Conservation (phyloP, 345 rosid species). For the Ailanthus altissimus region DNA sequence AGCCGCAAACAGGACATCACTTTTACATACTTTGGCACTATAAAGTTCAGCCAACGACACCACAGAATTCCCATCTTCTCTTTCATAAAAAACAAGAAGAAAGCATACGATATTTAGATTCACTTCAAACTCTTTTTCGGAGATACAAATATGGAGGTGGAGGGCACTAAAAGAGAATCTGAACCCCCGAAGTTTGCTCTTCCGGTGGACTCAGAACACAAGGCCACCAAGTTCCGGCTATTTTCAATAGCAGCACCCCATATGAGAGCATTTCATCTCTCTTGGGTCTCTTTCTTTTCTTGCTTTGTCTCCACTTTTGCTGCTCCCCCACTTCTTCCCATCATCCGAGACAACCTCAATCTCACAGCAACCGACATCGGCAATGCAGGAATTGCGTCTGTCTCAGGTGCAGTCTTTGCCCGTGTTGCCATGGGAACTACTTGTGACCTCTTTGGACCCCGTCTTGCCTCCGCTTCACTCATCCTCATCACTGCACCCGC, state of each 20-base stretch:
- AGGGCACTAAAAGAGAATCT: conserved; percentile 12
- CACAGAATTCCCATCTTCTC: background rate
- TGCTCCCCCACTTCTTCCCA: conserved; percentile 84
- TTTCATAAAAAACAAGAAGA: background rate
- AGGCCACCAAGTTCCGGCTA: conserved; percentile 66
- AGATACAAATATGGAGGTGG: conserved; percentile 23
- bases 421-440: conserved; percentile 79
- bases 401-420: conserved; percentile 85
- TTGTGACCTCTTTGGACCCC: conserved; percentile 86
- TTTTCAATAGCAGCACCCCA: conserved; percentile 76
- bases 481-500: conserved; percentile 86
- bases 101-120: background rate
- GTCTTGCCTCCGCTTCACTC: conserved; percentile 82
- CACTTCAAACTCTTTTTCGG: background rate
- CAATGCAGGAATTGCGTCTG: conserved; percentile 89
- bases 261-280: conserved; percentile 86
- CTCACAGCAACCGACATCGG: conserved; percentile 89
- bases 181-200: conserved; percentile 50
- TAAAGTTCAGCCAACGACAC: background rate
- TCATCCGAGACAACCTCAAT: conserved; percentile 78
- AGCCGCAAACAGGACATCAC: background rate
- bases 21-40: background rate
- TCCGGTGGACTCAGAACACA: conserved; percentile 82
- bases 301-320: conserved; percentile 90
- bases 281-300: conserved; percentile 83